A percentile compares a stretch with the other conserved stretches of the same genome.
phyloP scores from a whole-genome alignment of 352 stramenopile species.

The Phytopythium delawarense region DNA sequence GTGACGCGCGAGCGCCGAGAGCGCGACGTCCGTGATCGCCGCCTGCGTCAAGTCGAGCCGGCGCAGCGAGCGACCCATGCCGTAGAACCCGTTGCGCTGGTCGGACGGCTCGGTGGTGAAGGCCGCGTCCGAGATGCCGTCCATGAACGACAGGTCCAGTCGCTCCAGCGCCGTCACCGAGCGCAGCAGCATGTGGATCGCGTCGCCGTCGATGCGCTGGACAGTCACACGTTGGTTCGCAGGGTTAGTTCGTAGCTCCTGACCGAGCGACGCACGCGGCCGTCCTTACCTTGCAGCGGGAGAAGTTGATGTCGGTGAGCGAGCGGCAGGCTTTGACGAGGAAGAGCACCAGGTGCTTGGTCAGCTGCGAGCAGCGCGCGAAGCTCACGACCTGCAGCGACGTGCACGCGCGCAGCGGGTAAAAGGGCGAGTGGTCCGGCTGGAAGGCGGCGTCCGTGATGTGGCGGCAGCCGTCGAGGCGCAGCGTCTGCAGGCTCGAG shows the following conservation, averaged over 20 bases:
- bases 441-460: conserved; percentile 88
- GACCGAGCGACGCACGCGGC: not conserved
- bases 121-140: conserved; percentile 53
- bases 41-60: conserved; percentile 73
- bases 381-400: conserved; percentile 78
- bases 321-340: conserved; percentile 74
- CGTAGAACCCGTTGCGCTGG: conserved; percentile 36
- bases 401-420: conserved; percentile 61
- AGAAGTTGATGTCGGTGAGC: conserved; percentile 77
- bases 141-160: conserved; percentile 85
- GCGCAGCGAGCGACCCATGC: conserved; percentile 41
- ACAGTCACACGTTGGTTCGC: not conserved
- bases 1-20: conserved; percentile 57
- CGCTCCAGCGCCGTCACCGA: conserved; percentile 54
- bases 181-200: conserved; percentile 60
- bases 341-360: conserved; percentile 67
- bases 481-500: conserved; percentile 65
- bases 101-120: conserved; percentile 48
- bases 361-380: conserved; percentile 80
- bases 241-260: not conserved
- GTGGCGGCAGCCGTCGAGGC: conserved; percentile 81
- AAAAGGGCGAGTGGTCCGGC: conserved; percentile 70
- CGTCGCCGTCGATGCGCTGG: conserved; percentile 71
- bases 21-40: conserved; percentile 59
- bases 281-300: conserved; percentile 63